Conservation (phyloP, 352 stramenopile species). For the Phytopythium delawarense region DNA sequence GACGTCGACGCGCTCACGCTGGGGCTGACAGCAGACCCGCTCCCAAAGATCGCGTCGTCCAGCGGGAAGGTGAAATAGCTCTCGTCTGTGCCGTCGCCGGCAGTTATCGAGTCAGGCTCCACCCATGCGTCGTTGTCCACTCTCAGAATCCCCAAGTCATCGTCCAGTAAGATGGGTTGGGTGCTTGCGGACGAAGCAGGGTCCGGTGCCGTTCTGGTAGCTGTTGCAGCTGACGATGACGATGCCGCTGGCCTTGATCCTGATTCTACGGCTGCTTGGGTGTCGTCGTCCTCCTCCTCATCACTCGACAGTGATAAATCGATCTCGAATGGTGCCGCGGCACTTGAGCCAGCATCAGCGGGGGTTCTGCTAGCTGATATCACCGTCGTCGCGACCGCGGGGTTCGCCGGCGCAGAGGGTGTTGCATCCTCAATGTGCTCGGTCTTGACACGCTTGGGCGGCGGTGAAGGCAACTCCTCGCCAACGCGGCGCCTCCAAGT, state of each 20-base stretch:
- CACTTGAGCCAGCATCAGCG: slow-evolving; percentile 6
- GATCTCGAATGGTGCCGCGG: slow-evolving; percentile 54
- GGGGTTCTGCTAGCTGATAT: not conserved
- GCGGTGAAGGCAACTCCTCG: slow-evolving; percentile 40
- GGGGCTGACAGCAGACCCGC: slow-evolving; percentile 12
- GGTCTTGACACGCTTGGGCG: slow-evolving; percentile 55
- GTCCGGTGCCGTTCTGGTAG: slow-evolving; percentile 4
- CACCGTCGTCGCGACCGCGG: not conserved
- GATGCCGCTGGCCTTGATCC: not conserved
- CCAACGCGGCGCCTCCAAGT: slow-evolving; percentile 66
- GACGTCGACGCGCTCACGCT: not conserved
- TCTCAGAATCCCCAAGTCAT: slow-evolving; percentile 61
- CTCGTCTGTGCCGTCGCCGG: slow-evolving; percentile 14
- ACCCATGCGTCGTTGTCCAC: slow-evolving; percentile 68
- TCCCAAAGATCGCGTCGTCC: slow-evolving; percentile 43
- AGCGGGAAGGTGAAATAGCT: slow-evolving; percentile 51
- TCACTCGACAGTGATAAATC: slow-evolving; percentile 66
- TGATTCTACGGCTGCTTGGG: not conserved
- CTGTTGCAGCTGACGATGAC: slow-evolving; percentile 1
- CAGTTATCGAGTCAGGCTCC: slow-evolving; percentile 15
- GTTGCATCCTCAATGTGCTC: slow-evolving; percentile 21
- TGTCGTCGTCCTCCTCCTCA: slow-evolving; percentile 48
- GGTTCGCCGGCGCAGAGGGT: not conserved
- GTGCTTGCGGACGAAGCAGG: not conserved
- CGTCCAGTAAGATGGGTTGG: slow-evolving; percentile 40